phyloP scores from a whole-genome alignment of 2,329 filamentous ascomycete species.

The Westerdykella sp. region DNA sequence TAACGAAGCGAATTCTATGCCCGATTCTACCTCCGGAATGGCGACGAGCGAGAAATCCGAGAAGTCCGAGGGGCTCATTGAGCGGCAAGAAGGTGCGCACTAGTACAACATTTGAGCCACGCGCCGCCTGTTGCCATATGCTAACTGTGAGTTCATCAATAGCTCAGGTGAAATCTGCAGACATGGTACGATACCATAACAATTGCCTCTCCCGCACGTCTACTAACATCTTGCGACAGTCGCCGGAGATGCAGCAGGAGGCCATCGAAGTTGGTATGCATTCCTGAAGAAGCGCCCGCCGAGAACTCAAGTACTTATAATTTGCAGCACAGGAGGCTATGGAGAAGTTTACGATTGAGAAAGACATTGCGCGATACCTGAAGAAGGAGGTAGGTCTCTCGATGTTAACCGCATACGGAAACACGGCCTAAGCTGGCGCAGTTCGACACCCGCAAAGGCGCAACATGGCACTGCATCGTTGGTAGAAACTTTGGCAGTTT shows the following conservation, averaged over 20 bases:
- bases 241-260: slow-evolving; percentile 94
- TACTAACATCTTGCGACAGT: slow-evolving; percentile 49
- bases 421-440: slow-evolving; percentile 34
- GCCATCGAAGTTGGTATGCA: slow-evolving; percentile 74
- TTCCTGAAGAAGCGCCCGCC: slow-evolving; percentile 3
- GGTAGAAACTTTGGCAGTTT: slow-evolving; percentile 98
- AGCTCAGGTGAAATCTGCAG: slow-evolving; percentile 97
- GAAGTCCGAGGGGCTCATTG: slow-evolving; percentile 58
- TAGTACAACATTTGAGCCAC: neutral
- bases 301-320: slow-evolving; percentile 17
- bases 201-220: neutral
- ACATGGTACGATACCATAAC: slow-evolving; percentile 68
- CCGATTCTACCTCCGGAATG: slow-evolving; percentile 24
- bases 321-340: slow-evolving; percentile 61
- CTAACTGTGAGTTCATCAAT: slow-evolving; percentile 20
- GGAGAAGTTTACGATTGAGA: slow-evolving; percentile 66
- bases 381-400: slow-evolving; percentile 67
- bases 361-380: slow-evolving; percentile 94
- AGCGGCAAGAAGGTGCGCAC: slow-evolving; percentile 44
- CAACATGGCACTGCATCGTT: slow-evolving; percentile 99
- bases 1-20: neutral
- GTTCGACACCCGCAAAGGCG: slow-evolving; percentile 96
- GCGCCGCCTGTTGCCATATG: neutral
- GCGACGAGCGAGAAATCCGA: slow-evolving; percentile 49
- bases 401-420: neutral